These are phyloP conservation scores for Xylaria scruposa DNA, from an alignment of 495 filamentous ascomycete genomes.

Conservation along the genomic window DNA sequence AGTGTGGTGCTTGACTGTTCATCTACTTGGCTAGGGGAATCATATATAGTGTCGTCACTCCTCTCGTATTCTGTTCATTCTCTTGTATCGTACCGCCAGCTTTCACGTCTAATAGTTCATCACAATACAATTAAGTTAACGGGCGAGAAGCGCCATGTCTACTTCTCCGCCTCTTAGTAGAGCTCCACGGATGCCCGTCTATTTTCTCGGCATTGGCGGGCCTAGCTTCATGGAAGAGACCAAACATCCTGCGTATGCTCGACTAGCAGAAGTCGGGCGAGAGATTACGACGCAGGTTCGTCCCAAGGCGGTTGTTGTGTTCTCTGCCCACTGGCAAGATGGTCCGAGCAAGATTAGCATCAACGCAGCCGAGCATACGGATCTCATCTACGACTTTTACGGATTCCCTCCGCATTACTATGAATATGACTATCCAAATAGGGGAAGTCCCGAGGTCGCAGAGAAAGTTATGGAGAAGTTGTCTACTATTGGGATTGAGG, in stretches of 20 bases:
- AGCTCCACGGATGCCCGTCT: constrained; percentile 10
- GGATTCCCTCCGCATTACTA: constrained; percentile 64
- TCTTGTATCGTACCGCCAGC: neutral
- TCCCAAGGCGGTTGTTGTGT: constrained; percentile 73
- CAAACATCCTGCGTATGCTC: constrained; percentile 66
- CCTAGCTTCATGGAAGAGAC: constrained; percentile 71
- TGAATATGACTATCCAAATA: constrained; percentile 65
- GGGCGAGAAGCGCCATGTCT: neutral
- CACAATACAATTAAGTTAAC: neutral
- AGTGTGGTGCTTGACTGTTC: neutral
- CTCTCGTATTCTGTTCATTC: neutral
- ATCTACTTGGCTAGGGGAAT: neutral
- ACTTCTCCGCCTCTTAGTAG: neutral
- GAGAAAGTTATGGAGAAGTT: constrained; percentile 62
- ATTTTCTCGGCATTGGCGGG: constrained; percentile 41
- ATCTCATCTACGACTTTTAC: constrained; percentile 78
- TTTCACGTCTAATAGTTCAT: neutral
- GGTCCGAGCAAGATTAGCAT: constrained; percentile 61
- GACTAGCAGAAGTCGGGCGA: constrained; percentile 62
- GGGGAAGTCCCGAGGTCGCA: constrained; percentile 66
- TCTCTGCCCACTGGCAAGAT: constrained; percentile 80
- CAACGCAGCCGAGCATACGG: constrained; percentile 65
- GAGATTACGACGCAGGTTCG: constrained; percentile 74
- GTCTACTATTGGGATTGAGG: constrained; percentile 60
- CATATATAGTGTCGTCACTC: neutral